A percentile compares a stretch with the other conserved stretches of the same genome.
These are phyloP conservation scores for Aspergillus sp. DNA, from an alignment of 2,329 filamentous ascomycete species.

Conservation along the genomic window DNA sequence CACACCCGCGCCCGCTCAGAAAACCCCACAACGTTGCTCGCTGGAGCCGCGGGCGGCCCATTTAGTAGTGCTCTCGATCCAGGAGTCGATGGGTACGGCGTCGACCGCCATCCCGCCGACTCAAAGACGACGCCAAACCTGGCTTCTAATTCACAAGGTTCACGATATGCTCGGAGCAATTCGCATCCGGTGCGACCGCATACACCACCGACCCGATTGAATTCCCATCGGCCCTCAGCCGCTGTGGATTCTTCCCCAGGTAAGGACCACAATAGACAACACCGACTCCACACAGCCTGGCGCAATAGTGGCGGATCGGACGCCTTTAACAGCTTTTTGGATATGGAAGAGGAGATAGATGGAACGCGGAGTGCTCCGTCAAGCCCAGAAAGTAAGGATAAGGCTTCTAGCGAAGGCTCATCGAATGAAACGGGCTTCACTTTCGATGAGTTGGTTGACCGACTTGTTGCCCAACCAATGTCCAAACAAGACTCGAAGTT, in stretches of 20 bases:
- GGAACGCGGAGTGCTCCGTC: conserved; percentile 27
- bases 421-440: conserved; percentile 39
- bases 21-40: conserved; percentile 54
- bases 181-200: conserved; percentile 50
- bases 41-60: conserved; percentile 47
- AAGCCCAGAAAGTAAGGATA: conserved; percentile 34
- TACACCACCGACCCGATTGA: conserved; percentile 42
- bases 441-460: conserved; percentile 75
- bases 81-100: conserved; percentile 36
- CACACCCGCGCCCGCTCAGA: conserved; percentile 72
- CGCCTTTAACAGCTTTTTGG: conserved; percentile 43
- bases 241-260: conserved; percentile 30
- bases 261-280: conserved; percentile 31
- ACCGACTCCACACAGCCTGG: conserved; percentile 38
- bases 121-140: conserved; percentile 36
- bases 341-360: conserved; percentile 45
- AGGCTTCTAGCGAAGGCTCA: conserved; percentile 31
- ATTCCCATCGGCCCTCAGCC: conserved; percentile 31
- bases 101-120: conserved; percentile 33
- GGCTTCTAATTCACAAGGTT: conserved; percentile 28
- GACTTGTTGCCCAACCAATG: conserved; percentile 77
- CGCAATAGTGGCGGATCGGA: conserved; percentile 42
- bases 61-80: conserved; percentile 33
- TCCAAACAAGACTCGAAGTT: conserved; percentile 90
- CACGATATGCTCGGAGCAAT: conserved; percentile 52